Conservation (phyloP, 768 basidiomycete species). For the Tephrocybe rancida region DNA sequence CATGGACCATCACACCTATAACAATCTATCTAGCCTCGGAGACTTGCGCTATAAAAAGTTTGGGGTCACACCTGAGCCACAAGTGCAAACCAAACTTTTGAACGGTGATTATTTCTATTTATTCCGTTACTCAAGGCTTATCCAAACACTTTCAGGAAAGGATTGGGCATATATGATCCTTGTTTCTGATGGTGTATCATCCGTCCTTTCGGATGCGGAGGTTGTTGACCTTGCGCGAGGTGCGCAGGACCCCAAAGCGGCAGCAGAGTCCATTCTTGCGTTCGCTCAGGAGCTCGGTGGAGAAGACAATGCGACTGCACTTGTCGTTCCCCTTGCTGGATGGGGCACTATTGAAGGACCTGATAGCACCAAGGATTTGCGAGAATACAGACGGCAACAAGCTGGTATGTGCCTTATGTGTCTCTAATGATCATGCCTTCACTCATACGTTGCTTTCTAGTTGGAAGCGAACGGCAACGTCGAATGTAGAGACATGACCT, state of each 20-base stretch:
- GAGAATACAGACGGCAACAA: conserved; percentile 77
- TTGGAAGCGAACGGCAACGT: conserved; percentile 66
- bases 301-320: conserved; percentile 89
- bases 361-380: conserved; percentile 79
- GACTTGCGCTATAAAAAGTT: conserved; percentile 88
- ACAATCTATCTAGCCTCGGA: conserved; percentile 87
- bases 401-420: conserved; percentile 43
- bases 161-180: conserved; percentile 89
- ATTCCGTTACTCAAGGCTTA: not conserved
- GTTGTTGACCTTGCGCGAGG: conserved; percentile 86
- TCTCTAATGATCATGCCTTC: not conserved
- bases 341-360: conserved; percentile 85
- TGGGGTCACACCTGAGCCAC: conserved; percentile 93
- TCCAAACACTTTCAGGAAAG: conserved; percentile 46
- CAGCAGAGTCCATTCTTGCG: conserved; percentile 80
- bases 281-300: conserved; percentile 89
- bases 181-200: conserved; percentile 93
- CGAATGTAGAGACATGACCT: conserved; percentile 68
- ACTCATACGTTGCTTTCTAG: conserved; percentile 29
- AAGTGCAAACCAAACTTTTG: conserved; percentile 75
- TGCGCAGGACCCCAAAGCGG: conserved; percentile 69
- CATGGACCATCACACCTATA: too few species aligned
- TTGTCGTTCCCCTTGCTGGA: conserved; percentile 90
- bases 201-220: conserved; percentile 90
- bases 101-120: conserved; percentile 51